Evolutionary conservation across 169 alveolate genomes (phyloP).

Genomic region (Cryptosporidium ryanae): DNA sequence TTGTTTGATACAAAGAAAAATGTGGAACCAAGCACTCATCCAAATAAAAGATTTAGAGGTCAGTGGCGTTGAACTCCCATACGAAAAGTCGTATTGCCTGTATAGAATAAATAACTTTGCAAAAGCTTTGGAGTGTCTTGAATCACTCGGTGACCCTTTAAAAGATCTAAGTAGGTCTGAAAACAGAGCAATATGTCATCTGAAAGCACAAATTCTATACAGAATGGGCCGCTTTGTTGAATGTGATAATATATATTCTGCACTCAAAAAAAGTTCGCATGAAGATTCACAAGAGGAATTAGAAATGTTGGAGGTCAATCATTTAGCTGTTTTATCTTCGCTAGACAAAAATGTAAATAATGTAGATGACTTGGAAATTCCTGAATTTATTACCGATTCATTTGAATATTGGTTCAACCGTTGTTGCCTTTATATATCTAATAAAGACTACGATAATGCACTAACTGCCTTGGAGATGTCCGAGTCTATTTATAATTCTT

Average conservation of each 20-base stretch:
- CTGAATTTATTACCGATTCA: constrained; percentile 14
- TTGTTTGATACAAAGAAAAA: constrained; percentile 55
- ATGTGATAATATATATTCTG: constrained; percentile 17
- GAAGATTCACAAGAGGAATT: constrained; percentile 21
- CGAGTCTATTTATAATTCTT: constrained; percentile 16
- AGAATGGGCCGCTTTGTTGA: constrained; percentile 52
- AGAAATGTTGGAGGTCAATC: constrained; percentile 42
- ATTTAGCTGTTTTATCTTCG: constrained; percentile 43
- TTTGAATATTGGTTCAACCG: constrained; percentile 70
- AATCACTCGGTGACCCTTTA: constrained; percentile 33
- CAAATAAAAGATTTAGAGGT: constrained; percentile 47
- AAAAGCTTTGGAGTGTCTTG: constrained; percentile 59
- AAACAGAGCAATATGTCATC: constrained; percentile 35
- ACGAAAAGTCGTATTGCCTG: constrained; percentile 70
- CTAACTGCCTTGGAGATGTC: constrained; percentile 65
- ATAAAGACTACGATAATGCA: constrained; percentile 37
- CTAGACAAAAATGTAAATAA: not conserved
- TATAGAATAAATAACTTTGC: constrained; percentile 46
- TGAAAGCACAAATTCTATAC: constrained; percentile 49
- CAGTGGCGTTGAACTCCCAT: constrained; percentile 27
- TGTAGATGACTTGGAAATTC: constrained; percentile 29
- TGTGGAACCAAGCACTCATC: constrained; percentile 53
- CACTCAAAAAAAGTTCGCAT: not conserved
- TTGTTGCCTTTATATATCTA: constrained; percentile 29
- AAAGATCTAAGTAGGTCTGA: constrained; percentile 5